Base-by-base conservation (phyloP, 306 rosid species). In the Lablab purpureus region DNA sequence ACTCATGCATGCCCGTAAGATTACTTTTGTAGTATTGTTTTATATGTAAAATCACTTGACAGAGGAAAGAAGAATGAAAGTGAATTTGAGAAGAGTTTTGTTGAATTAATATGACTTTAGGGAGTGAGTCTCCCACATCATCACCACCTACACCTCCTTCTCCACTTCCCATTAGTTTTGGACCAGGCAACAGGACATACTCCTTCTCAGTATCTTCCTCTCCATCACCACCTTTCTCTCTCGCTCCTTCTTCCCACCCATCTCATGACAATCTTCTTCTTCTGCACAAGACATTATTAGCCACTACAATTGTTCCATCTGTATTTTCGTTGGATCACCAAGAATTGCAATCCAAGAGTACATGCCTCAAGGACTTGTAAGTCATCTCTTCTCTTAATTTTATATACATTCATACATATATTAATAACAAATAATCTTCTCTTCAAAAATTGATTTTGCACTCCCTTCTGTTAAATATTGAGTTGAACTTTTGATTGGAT, bases 61-160 rank as follows among this genome's bases (percentile, higher is more conserved):
- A 43, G 49, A 43, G 15, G 49, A 43, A 12, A 46, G 67, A 50
- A 78, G 73, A 46, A 45, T 72, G 25, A 64, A 65, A 43, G 68
- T 65, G 80, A 59, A 40, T 63, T 68, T 40, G 40, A 11, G 13
- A 12, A 11, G 49, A 43, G 41, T 43, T 43, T 11, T 86, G 43
- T 54, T 32, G 43, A 71, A 58, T 43, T 43, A 12, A 43, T 11
- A 43, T 43, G 49, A 43, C 11, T 43, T 56, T 7, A 70, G 17
- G 25, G 49, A 6, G 50, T 75, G 77, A 74, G 9, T 90, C 92
- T 83, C 85, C 93, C 74, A 65, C 91, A 70, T 89, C 93, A 56
- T 93, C 97, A 69, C 96, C 96, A 78, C 93, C 93, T 8, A 87
- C 97, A 50, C 97, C 96, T 82, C 91, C 96, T 40, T 91, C 96